These are phyloP conservation scores for Xylaria longipes DNA, from an alignment of 495 filamentous ascomycete genomes.

Conservation along the genomic window DNA sequence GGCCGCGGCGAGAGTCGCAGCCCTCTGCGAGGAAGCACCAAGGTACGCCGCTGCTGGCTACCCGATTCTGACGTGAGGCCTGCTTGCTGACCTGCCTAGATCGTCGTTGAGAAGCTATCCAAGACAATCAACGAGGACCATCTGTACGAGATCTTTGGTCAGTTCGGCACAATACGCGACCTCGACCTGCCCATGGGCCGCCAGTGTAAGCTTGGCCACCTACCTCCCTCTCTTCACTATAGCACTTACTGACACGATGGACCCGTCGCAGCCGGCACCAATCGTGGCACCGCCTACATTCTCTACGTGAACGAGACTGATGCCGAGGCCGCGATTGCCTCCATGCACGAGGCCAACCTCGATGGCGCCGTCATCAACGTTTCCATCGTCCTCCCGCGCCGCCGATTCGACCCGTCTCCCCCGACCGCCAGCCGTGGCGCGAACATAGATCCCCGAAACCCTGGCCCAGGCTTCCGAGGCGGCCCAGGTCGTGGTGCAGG, in stretches of 20 bases:
- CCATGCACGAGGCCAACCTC: conserved; percentile 98
- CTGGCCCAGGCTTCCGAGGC: conserved; percentile 47
- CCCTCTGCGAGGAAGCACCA: conserved; percentile 44
- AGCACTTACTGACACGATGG: conserved; percentile 28
- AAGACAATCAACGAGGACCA: conserved; percentile 93
- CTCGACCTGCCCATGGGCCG: conserved; percentile 89
- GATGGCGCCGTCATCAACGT: conserved; percentile 89
- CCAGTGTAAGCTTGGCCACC: conserved; percentile 65
- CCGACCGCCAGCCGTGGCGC: conserved; percentile 57
- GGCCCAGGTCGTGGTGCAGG: conserved; percentile 34
- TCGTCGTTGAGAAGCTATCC: conserved; percentile 94
- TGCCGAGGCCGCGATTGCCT: conserved; percentile 87
- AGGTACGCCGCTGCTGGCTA: conserved; percentile 36
- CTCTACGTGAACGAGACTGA: conserved; percentile 77
- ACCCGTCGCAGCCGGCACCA: conserved; percentile 72
- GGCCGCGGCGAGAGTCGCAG: conserved; percentile 43
- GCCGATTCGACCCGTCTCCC: conserved; percentile 62
- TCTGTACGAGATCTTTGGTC: conserved; percentile 88
- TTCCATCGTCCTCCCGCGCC: conserved; percentile 89
- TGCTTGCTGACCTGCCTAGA: conserved; percentile 57
- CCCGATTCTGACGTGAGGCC: too few species aligned
- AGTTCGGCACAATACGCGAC: conserved; percentile 83
- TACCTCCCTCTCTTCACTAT: conserved; percentile 7
- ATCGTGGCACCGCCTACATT: conserved; percentile 94
- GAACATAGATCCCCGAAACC: conserved; percentile 53